These are phyloP conservation scores for Musa schizocarpa DNA, from an alignment of 176 grass and related monocot species.

Conservation along the genomic window DNA sequence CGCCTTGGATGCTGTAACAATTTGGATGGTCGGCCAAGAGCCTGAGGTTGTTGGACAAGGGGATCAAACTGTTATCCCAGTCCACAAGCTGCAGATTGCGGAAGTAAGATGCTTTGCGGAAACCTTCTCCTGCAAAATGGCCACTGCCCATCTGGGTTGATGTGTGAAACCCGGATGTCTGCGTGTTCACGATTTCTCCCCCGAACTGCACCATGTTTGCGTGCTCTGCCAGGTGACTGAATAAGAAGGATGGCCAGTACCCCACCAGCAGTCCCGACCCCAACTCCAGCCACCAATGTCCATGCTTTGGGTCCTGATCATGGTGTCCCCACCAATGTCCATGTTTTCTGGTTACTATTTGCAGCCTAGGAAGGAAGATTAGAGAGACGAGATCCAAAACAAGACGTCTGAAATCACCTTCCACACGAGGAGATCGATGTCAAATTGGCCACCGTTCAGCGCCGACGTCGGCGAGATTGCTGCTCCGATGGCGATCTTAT, in stretches of 20 bases:
- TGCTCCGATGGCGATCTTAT: constrained; percentile 6
- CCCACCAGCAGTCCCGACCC: constrained; percentile 10
- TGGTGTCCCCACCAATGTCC: no score
- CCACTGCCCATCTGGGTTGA: constrained; percentile 15
- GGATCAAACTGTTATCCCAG: constrained; percentile 14
- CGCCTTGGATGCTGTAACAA: not conserved
- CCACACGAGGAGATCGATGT: constrained; percentile 12
- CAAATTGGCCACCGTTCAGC: not conserved
- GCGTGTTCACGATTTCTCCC: constrained; percentile 6
- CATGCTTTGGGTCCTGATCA: constrained; percentile 11
- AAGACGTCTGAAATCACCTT: not conserved
- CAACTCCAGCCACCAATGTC: constrained; percentile 19
- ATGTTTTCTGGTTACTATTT: no score
- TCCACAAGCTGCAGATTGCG: constrained; percentile 11
- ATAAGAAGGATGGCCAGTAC: constrained; percentile 11
- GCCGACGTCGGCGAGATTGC: constrained; percentile 8
- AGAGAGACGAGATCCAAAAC: no score
- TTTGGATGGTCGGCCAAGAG: constrained; percentile 9
- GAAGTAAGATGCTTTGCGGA: constrained; percentile 11
- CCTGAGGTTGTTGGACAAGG: constrained; percentile 5
- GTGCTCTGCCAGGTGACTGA: not conserved
- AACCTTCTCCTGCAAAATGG: constrained; percentile 4
- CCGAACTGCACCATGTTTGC: constrained; percentile 18
- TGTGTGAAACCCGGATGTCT: not conserved
- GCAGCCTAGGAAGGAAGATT: no score